These are phyloP conservation scores for Carex myosuroides DNA, from an alignment of 176 grass and related monocot genomes.

Conservation along the genomic window DNA sequence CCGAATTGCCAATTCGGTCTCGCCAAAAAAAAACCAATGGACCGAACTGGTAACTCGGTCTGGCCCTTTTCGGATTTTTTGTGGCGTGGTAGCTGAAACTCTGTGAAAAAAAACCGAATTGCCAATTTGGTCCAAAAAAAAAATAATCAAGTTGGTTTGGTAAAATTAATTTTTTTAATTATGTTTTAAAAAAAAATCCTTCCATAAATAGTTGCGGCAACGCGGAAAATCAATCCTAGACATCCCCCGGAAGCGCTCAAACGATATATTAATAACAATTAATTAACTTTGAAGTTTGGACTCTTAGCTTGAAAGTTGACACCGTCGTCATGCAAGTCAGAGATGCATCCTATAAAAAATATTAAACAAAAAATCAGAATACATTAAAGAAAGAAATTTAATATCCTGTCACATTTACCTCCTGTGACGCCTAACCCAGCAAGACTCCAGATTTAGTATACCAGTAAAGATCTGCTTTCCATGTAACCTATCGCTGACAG, in stretches of 20 bases:
- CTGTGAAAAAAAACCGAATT: too few relatives aligned
- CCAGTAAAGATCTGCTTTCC: background rate
- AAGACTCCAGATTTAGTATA: background rate
- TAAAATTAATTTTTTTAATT: too few relatives aligned
- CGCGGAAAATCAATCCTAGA: background rate
- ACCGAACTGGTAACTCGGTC: too few relatives aligned
- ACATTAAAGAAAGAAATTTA: background rate
- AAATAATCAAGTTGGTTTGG: too few relatives aligned
- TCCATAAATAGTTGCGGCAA: too few relatives aligned
- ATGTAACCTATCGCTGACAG: background rate
- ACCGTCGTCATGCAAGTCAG: background rate
- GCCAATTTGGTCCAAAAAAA: too few relatives aligned
- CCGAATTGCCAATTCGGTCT: too few relatives aligned
- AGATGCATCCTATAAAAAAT: background rate
- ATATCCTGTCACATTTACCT: background rate
- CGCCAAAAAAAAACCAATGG: too few relatives aligned
- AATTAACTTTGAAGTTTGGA: background rate
- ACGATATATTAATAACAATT: background rate
- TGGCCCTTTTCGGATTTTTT: too few relatives aligned
- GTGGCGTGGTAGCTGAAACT: too few relatives aligned
- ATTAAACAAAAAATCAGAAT: background rate
- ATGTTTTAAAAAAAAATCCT: too few relatives aligned
- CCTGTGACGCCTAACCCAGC: background rate
- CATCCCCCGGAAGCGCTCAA: background rate
- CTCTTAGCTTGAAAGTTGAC: slow-evolving; percentile 12